A percentile compares a stretch with the other conserved stretches of the same genome.
Conservation (phyloP, 23 red algal species). For the Gracilaria vermiculophylla region DNA sequence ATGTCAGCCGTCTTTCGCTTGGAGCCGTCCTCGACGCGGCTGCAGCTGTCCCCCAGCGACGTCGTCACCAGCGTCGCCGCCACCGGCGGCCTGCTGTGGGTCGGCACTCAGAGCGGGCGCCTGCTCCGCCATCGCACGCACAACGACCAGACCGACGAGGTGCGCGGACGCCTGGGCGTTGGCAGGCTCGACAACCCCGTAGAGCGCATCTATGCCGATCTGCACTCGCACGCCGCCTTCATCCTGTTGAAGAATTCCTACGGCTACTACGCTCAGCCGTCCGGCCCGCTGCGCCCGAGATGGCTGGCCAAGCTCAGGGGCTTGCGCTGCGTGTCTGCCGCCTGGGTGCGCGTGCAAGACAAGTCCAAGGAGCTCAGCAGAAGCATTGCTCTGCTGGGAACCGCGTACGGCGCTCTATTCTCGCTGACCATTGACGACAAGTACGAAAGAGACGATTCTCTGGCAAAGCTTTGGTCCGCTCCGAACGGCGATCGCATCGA, state of each 20-base stretch:
- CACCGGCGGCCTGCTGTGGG: slow-evolving; percentile 37
- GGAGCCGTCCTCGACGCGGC: background rate
- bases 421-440: slow-evolving; percentile 49
- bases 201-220: slow-evolving; percentile 49
- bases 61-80: slow-evolving; percentile 35
- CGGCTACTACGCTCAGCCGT: slow-evolving; percentile 29
- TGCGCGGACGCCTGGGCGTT: slow-evolving; percentile 29
- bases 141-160: slow-evolving; percentile 16
- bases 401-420: slow-evolving; percentile 51
- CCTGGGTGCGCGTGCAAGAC: slow-evolving; percentile 31
- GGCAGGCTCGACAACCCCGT: slow-evolving; percentile 43
- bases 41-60: slow-evolving; percentile 8
- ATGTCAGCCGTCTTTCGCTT: background rate
- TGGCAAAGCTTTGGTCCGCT: slow-evolving; percentile 44
- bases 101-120: slow-evolving; percentile 47
- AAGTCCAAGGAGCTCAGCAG: background rate
- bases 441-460: slow-evolving; percentile 39
- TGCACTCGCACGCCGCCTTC: slow-evolving; percentile 44
- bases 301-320: slow-evolving; percentile 45
- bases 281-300: slow-evolving; percentile 39
- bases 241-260: slow-evolving; percentile 43
- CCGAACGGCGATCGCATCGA: slow-evolving; percentile 62
- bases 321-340: slow-evolving; percentile 37
- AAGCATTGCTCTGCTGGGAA: slow-evolving; percentile 42
- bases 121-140: slow-evolving; percentile 46